Evolutionary conservation across 192 early-diverging fungal genomes (phyloP).

Genomic region (Backusella morwellensis): DNA sequence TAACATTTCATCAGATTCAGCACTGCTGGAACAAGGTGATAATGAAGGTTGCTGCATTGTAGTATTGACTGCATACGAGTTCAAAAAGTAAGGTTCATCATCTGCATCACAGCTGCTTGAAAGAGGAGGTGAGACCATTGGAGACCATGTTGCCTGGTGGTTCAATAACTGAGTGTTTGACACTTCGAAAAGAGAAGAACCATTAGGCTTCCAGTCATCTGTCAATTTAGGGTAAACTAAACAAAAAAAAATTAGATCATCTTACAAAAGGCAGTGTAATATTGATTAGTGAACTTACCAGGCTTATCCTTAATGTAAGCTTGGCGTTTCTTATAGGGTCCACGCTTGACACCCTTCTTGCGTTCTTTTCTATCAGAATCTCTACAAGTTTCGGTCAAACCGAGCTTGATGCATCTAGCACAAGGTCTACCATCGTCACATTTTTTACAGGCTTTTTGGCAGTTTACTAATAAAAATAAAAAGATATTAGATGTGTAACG

Average conservation of each 20-base stretch:
- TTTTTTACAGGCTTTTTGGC: slow-evolving; percentile 90
- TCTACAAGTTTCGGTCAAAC: slow-evolving; percentile 61
- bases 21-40: slow-evolving; percentile 10
- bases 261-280: not conserved
- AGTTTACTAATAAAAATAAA: slow-evolving; percentile 56
- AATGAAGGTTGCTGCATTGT: not conserved
- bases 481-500: not conserved
- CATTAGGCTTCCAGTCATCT: slow-evolving; percentile 1
- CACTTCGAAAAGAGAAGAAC: not conserved
- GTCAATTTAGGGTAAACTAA: slow-evolving; percentile 12
- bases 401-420: slow-evolving; percentile 72
- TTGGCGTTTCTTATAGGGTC: slow-evolving; percentile 72
- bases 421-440: slow-evolving; percentile 87
- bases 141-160: not conserved
- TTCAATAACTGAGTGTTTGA: slow-evolving; percentile 7
- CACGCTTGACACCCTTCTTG: slow-evolving; percentile 80
- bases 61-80: not conserved
- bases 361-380: slow-evolving; percentile 81
- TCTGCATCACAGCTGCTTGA: not conserved
- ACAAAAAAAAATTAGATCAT: not conserved
- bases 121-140: slow-evolving; percentile 1
- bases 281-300: not conserved
- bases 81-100: not conserved
- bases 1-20: slow-evolving; percentile 14
- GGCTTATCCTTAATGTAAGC: slow-evolving; percentile 12